phyloP scores from a whole-genome alignment of 2,329 filamentous ascomycete species.

The Falciphora oryzae region DNA sequence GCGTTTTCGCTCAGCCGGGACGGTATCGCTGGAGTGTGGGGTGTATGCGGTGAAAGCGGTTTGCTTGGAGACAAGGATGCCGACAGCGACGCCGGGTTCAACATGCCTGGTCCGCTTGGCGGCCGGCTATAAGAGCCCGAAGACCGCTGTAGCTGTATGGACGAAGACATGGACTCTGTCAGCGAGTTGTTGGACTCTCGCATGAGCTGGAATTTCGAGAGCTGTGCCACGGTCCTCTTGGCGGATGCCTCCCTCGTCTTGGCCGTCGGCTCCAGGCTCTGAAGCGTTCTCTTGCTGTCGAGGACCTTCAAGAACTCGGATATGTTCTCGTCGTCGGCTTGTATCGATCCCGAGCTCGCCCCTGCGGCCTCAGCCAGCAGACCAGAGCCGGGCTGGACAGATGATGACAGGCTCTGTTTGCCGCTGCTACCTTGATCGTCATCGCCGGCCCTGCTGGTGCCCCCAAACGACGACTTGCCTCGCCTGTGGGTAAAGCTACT shows the following conservation, averaged over 20 bases:
- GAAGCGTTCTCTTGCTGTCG: conserved; percentile 80
- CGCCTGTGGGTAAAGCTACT: conserved; percentile 90
- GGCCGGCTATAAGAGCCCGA: conserved; percentile 66
- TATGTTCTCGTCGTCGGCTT: conserved; percentile 84
- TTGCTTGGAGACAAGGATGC: conserved; percentile 86
- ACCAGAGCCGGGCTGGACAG: conserved; percentile 70
- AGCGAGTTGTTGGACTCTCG: conserved; percentile 81
- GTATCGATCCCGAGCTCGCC: conserved; percentile 60
- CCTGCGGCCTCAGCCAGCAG: conserved; percentile 66
- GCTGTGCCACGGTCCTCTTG: conserved; percentile 70
- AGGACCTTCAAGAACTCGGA: conserved; percentile 87
- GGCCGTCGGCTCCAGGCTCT: conserved; percentile 63
- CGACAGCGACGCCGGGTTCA: conserved; percentile 70
- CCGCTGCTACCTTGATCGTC: conserved; percentile 76
- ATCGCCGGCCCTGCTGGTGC: conserved; percentile 58
- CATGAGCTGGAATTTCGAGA: conserved; percentile 84
- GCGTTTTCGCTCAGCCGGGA: conserved; percentile 91
- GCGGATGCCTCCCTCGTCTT: conserved; percentile 64
- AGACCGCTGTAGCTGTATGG: conserved; percentile 75
- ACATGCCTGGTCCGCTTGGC: conserved; percentile 57
- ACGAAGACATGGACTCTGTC: conserved; percentile 90
- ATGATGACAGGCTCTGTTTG: conserved; percentile 69
- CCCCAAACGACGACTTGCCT: conserved; percentile 69
- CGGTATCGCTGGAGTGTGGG: conserved; percentile 88
- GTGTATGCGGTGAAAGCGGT: conserved; percentile 81